Percentiles rank a stretch among this genome's conserved stretches.
phyloP scores from a whole-genome alignment of 805 yeast genomes.

The Lachancea kluyveri region DNA sequence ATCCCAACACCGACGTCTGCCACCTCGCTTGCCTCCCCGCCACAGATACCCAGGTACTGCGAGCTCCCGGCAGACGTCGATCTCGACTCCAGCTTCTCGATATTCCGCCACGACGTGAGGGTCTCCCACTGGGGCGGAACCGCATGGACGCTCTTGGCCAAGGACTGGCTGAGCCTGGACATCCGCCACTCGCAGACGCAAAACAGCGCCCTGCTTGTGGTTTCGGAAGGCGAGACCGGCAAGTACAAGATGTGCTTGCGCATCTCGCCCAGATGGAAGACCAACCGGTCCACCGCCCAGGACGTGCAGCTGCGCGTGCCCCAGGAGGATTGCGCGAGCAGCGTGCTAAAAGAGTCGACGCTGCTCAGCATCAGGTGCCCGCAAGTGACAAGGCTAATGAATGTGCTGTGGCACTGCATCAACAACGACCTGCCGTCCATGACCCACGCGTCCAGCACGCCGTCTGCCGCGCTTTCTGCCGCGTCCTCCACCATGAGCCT shows the following conservation, averaged over 20 bases:
- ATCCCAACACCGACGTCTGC: slow-evolving; percentile 2
- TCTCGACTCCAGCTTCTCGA: slow-evolving; percentile 4
- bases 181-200: slow-evolving; percentile 9
- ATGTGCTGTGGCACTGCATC: slow-evolving; percentile 19
- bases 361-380: slow-evolving; percentile 20
- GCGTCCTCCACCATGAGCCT: slow-evolving; percentile 16
- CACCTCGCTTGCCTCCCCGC: not conserved
- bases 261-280: slow-evolving; percentile 18
- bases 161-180: slow-evolving; percentile 6
- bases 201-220: slow-evolving; percentile 10
- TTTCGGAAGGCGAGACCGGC: slow-evolving; percentile 7
- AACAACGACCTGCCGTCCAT: slow-evolving; percentile 10
- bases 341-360: slow-evolving; percentile 9
- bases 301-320: slow-evolving; percentile 27
- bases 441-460: slow-evolving; percentile 22
- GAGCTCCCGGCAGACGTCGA: slow-evolving; percentile 11
- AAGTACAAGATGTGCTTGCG: slow-evolving; percentile 13
- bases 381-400: slow-evolving; percentile 16
- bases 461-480: slow-evolving; percentile 22
- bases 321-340: slow-evolving; percentile 4
- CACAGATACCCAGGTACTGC: slow-evolving; percentile 3
- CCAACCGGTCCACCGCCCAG: slow-evolving; percentile 25
- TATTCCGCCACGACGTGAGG: slow-evolving; percentile 16
- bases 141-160: slow-evolving; percentile 19
- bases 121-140: slow-evolving; percentile 22